These are phyloP conservation scores for Alloteropsis angusta DNA, from an alignment of 202 grass and related monocot genomes.

Conservation along the genomic window DNA sequence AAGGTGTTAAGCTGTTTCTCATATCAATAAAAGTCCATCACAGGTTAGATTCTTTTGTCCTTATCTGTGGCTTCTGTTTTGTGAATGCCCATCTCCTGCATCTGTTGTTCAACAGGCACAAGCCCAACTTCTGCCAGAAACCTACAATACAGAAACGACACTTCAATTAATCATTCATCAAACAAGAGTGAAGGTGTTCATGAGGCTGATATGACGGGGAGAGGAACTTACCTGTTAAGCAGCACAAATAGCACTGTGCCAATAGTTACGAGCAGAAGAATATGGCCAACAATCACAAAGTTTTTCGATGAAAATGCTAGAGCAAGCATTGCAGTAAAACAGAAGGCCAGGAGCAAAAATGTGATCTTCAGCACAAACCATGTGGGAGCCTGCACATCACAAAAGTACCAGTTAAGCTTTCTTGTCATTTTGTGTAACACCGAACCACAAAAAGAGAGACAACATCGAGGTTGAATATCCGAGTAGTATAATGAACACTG, in stretches of 20 bases:
- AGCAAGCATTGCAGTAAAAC: slow-evolving; percentile 70
- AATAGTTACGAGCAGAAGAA: slow-evolving; percentile 76
- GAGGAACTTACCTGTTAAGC: slow-evolving; percentile 49
- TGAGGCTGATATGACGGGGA: not conserved
- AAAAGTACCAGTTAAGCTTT: slow-evolving; percentile 8
- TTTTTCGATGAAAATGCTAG: slow-evolving; percentile 78
- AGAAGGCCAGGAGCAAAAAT: slow-evolving; percentile 71
- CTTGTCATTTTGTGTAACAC: not conserved
- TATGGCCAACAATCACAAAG: slow-evolving; percentile 66
- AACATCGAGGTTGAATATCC: not conserved
- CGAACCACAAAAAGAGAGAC: not conserved
- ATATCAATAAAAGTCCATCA: slow-evolving; percentile 3
- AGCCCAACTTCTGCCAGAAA: slow-evolving; percentile 85
- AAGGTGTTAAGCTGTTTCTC: not conserved
- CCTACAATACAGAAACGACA: slow-evolving; percentile 24
- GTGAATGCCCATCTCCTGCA: slow-evolving; percentile 80
- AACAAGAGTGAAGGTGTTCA: not conserved
- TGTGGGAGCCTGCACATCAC: slow-evolving; percentile 52
- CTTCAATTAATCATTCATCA: not conserved
- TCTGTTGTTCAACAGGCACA: slow-evolving; percentile 79
- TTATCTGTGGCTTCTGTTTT: slow-evolving; percentile 43
- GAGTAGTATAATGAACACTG: not conserved
- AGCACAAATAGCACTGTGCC: slow-evolving; percentile 75
- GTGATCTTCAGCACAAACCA: slow-evolving; percentile 70
- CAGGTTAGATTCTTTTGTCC: slow-evolving; percentile 33